phyloP scores from a whole-genome alignment of 2,329 filamentous ascomycete genomes.

The Macrophomina pseudophaseolina region DNA sequence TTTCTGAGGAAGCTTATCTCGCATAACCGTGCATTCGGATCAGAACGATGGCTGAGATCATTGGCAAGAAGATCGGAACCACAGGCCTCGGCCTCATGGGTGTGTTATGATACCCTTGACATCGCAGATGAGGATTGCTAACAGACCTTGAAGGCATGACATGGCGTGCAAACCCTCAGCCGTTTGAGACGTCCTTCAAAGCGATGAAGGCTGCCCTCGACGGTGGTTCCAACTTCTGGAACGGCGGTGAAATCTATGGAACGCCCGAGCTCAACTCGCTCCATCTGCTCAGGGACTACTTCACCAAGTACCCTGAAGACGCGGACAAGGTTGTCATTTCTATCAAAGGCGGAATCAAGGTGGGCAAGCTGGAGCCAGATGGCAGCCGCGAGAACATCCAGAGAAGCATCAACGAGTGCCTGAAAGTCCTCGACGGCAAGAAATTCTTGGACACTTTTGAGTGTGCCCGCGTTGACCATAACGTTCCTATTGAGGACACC shows the following conservation, averaged over 20 bases:
- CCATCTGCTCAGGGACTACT: conserved; percentile 57
- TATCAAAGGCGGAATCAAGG: conserved; percentile 55
- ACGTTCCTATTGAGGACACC: conserved; percentile 52
- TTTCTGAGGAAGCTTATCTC: no score
- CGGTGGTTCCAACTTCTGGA: conserved; percentile 55
- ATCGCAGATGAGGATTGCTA: background rate
- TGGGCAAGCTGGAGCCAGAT: conserved; percentile 44
- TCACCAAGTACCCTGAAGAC: conserved; percentile 57
- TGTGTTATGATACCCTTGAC: conserved; percentile 24
- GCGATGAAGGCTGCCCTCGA: conserved; percentile 52
- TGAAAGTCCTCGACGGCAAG: conserved; percentile 52
- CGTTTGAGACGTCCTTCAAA: conserved; percentile 47
- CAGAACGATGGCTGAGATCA: conserved; percentile 41
- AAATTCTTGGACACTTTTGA: conserved; percentile 58
- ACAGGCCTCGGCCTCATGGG: conserved; percentile 57
- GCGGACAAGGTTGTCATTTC: conserved; percentile 56
- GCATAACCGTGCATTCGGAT: no score
- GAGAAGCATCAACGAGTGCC: conserved; percentile 53
- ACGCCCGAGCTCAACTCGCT: conserved; percentile 53
- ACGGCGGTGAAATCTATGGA: conserved; percentile 57
- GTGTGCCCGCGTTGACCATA: conserved; percentile 50
- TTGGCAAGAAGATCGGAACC: conserved; percentile 45
- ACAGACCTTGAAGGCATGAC: conserved; percentile 47
- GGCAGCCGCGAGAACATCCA: conserved; percentile 48
- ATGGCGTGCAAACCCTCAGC: conserved; percentile 48